These are phyloP conservation scores for Botryotinia convoluta DNA, from an alignment of 2,329 filamentous ascomycete species.

Conservation along the genomic window DNA sequence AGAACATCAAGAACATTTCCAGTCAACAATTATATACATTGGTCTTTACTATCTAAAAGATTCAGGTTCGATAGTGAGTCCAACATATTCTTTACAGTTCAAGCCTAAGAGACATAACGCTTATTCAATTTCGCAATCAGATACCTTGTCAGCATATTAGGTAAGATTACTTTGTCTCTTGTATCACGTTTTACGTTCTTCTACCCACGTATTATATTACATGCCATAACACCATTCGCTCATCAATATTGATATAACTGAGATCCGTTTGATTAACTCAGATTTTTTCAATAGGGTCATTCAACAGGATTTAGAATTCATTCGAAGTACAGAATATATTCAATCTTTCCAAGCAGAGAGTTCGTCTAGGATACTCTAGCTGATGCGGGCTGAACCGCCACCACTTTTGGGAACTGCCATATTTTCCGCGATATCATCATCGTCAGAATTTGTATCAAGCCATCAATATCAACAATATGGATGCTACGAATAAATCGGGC, in stretches of 20 bases:
- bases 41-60: not conserved
- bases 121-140: not conserved
- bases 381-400: not conserved
- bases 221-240: not conserved
- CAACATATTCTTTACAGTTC: not conserved
- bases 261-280: not conserved
- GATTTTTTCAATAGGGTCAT: not conserved
- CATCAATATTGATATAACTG: not conserved
- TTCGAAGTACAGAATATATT: not conserved
- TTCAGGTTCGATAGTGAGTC: not conserved
- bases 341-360: not conserved
- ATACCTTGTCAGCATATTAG: no score
- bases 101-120: not conserved
- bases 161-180: not conserved
- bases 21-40: not conserved
- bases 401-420: not conserved
- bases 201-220: not conserved
- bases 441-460: not conserved
- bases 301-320: no score
- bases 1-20: not conserved
- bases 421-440: not conserved
- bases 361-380: not conserved
- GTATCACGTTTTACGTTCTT: not conserved
- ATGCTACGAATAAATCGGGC: fast-evolving
- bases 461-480: not conserved